These are phyloP conservation scores for Xylaria sp. DNA, from an alignment of 495 filamentous ascomycete genomes.

Conservation along the genomic window DNA sequence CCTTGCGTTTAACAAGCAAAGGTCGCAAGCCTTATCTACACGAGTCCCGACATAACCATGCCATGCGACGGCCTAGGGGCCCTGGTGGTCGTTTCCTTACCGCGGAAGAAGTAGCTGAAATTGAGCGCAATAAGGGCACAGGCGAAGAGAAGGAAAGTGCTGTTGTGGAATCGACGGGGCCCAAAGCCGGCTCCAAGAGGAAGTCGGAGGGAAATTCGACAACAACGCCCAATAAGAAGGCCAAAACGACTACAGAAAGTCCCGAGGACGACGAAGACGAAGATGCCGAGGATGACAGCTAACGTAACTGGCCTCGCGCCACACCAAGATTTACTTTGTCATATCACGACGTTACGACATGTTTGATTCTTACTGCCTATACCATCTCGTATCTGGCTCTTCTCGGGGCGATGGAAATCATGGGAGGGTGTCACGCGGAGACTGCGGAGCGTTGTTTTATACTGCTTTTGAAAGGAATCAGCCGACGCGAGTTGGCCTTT, in stretches of 20 bases:
- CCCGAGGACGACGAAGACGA: constrained; percentile 61
- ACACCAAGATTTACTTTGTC: constrained; percentile 39
- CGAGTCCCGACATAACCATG: constrained; percentile 98
- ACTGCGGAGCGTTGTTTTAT: constrained; percentile 35
- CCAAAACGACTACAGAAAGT: constrained; percentile 53
- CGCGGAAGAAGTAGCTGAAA: constrained; percentile 93
- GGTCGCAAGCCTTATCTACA: constrained; percentile 97
- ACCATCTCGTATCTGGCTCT: constrained; percentile 39
- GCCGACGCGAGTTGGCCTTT: constrained; percentile 29
- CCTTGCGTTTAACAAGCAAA: constrained; percentile 88
- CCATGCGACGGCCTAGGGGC: constrained; percentile 93
- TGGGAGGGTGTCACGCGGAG: constrained; percentile 41
- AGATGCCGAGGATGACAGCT: constrained; percentile 55
- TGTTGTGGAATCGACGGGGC: constrained; percentile 43
- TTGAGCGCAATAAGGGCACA: constrained; percentile 68
- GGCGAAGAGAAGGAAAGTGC: constrained; percentile 47
- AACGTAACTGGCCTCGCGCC: constrained; percentile 28
- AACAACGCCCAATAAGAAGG: constrained; percentile 60
- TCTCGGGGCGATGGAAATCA: constrained; percentile 41
- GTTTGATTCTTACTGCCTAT: constrained; percentile 40
- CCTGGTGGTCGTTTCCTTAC: constrained; percentile 98
- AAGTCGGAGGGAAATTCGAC: constrained; percentile 52
- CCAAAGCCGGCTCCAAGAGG: constrained; percentile 51
- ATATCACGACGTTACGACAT: constrained; percentile 44
- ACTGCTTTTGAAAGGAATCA: constrained; percentile 32